Evolutionary conservation across 169 alveolate genomes (phyloP).

Genomic region (Plasmodium vivax): DNA sequence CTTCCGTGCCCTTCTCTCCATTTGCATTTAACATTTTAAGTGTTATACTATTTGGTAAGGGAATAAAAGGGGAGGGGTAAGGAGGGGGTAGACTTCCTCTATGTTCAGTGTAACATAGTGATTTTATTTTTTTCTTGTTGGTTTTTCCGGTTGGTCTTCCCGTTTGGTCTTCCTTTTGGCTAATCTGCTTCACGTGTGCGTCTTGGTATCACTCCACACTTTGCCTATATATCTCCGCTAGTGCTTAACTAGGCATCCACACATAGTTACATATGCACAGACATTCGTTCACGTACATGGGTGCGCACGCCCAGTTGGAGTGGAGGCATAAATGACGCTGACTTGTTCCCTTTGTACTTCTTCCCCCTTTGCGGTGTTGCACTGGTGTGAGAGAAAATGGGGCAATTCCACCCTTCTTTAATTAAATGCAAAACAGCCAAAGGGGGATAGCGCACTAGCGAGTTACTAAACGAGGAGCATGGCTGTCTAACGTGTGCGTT

Average conservation of each 20-base stretch:
- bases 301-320: not conserved
- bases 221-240: not conserved
- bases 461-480: not conserved
- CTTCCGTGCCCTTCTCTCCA: not conserved
- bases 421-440: not conserved
- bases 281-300: not conserved
- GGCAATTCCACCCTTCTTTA: not conserved
- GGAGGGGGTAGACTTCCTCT: not conserved
- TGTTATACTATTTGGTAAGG: not conserved
- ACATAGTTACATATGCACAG: not conserved
- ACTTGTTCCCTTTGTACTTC: not conserved
- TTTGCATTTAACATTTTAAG: conserved; percentile 30
- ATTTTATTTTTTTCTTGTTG: not conserved
- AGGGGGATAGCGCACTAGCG: not conserved
- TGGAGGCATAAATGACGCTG: not conserved
- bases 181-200: not conserved
- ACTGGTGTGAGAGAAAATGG: not conserved
- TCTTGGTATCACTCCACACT: not conserved
- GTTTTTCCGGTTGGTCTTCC: not conserved
- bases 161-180: not conserved
- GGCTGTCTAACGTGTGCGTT: not conserved
- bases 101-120: conserved; percentile 21
- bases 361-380: not conserved
- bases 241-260: not conserved
- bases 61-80: not conserved